A percentile compares a stretch with the other conserved stretches of the same genome.
Evolutionary conservation across 805 yeast genomes (phyloP).

Genomic region (Yamadazyma olivae): DNA sequence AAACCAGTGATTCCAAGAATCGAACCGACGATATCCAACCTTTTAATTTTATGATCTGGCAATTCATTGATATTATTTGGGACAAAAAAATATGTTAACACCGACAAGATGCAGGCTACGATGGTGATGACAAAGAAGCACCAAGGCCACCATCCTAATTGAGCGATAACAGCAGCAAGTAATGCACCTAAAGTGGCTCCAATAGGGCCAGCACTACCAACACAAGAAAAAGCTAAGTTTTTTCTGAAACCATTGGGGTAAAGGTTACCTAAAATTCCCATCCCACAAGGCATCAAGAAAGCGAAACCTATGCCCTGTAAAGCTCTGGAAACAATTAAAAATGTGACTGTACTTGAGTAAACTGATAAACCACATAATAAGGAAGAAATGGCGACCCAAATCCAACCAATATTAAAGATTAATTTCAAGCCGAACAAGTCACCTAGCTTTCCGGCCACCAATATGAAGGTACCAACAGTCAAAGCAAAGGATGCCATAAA

Average conservation of each 20-base stretch:
- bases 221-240: slow-evolving; percentile 51
- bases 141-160: slow-evolving; percentile 60
- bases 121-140: slow-evolving; percentile 49
- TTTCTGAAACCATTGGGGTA: slow-evolving; percentile 44
- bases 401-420: slow-evolving; percentile 53
- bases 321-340: slow-evolving; percentile 55
- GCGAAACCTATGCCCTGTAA: slow-evolving; percentile 68
- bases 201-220: slow-evolving; percentile 61
- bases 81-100: slow-evolving; percentile 3
- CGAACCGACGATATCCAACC: slow-evolving; percentile 30
- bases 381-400: slow-evolving; percentile 56
- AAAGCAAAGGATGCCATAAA: slow-evolving; percentile 68
- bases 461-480: slow-evolving; percentile 69
- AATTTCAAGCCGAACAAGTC: slow-evolving; percentile 65
- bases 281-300: slow-evolving; percentile 53
- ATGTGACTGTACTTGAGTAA: slow-evolving; percentile 46
- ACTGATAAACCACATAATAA: slow-evolving; percentile 56
- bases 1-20: slow-evolving; percentile 56
- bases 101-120: slow-evolving; percentile 22
- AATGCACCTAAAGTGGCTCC: slow-evolving; percentile 59
- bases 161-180: slow-evolving; percentile 48
- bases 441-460: slow-evolving; percentile 67
- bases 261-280: slow-evolving; percentile 51
- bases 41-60: slow-evolving; percentile 7
- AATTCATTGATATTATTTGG: slow-evolving; percentile 7